Evolutionary conservation across 2,329 filamentous ascomycete species (phyloP).

Genomic region (Sarocladium strictum): DNA sequence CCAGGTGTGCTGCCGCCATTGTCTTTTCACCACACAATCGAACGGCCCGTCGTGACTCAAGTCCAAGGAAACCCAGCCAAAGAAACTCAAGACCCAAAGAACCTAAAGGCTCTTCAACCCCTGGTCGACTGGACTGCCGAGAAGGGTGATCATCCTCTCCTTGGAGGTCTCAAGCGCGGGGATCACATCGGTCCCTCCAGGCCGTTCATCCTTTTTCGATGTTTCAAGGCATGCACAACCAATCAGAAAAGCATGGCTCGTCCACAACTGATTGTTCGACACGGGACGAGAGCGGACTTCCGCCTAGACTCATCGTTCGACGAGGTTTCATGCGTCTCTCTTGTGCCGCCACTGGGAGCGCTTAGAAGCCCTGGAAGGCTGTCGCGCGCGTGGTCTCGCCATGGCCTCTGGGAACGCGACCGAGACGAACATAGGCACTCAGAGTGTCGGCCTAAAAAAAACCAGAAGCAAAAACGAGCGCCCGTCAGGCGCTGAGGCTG

Average conservation of each 20-base stretch:
- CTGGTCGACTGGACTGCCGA: neutral
- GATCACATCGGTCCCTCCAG: neutral
- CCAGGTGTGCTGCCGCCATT: neutral
- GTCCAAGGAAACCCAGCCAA: no score
- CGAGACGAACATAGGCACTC: neutral
- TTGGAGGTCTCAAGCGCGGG: neutral
- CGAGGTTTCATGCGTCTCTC: neutral
- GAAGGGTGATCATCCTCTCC: neutral
- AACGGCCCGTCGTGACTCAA: neutral
- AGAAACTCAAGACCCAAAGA: neutral
- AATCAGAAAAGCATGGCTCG: neutral
- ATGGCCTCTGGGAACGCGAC: neutral
- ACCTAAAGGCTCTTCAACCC: neutral
- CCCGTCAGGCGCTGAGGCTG: neutral
- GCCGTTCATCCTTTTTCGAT: neutral
- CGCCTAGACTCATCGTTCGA: neutral
- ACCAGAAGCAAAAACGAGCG: neutral
- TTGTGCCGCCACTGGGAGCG: neutral
- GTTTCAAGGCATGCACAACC: slow-evolving; percentile 1
- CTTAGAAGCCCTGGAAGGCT: neutral
- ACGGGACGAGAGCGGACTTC: slow-evolving; percentile 2
- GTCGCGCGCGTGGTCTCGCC: neutral
- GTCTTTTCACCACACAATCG: neutral
- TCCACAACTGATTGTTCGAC: neutral
- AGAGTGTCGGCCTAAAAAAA: neutral